These are phyloP conservation scores for Phytophthora fragariaefolia DNA, from an alignment of 352 stramenopile genomes.

Conservation along the genomic window DNA sequence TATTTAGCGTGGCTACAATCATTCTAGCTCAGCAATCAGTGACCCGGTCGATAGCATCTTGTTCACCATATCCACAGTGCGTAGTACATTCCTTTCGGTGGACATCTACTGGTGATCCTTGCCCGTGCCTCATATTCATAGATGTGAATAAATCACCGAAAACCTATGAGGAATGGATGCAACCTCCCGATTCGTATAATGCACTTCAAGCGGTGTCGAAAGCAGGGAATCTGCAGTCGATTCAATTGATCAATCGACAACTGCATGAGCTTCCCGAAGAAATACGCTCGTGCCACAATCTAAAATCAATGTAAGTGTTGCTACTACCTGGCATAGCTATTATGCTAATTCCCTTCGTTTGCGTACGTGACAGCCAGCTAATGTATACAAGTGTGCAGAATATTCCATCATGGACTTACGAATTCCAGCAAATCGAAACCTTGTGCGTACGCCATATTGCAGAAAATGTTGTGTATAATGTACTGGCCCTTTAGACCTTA, in stretches of 20 bases:
- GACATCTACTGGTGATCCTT: slow-evolving; percentile 3
- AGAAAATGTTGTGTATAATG: neutral
- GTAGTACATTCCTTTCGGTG: slow-evolving; percentile 22
- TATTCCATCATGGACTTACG: slow-evolving; percentile 14
- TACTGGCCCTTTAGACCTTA: neutral
- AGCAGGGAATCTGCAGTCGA: slow-evolving; percentile 19
- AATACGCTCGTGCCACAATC: slow-evolving; percentile 11
- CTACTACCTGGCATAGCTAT: neutral
- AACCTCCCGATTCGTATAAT: slow-evolving; percentile 11
- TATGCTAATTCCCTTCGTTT: neutral
- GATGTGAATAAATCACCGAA: slow-evolving; percentile 26
- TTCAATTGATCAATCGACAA: slow-evolving; percentile 38
- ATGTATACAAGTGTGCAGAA: slow-evolving; percentile 25
- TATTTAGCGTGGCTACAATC: slow-evolving; percentile 8
- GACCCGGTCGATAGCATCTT: slow-evolving; percentile 1
- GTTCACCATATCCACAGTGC: slow-evolving; percentile 21
- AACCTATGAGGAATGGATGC: slow-evolving; percentile 26
- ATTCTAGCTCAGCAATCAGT: slow-evolving; percentile 5
- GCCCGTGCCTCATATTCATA: slow-evolving; percentile 29
- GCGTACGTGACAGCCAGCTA: slow-evolving; percentile 8
- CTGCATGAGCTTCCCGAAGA: slow-evolving; percentile 18
- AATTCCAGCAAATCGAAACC: slow-evolving; percentile 25
- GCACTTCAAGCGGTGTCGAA: slow-evolving; percentile 19
- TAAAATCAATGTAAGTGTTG: slow-evolving; percentile 29
- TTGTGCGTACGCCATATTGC: too few species aligned